Evolutionary conservation across 192 early-diverging fungal species (phyloP).

Genomic region (Gamsiella multidivaricata): DNA sequence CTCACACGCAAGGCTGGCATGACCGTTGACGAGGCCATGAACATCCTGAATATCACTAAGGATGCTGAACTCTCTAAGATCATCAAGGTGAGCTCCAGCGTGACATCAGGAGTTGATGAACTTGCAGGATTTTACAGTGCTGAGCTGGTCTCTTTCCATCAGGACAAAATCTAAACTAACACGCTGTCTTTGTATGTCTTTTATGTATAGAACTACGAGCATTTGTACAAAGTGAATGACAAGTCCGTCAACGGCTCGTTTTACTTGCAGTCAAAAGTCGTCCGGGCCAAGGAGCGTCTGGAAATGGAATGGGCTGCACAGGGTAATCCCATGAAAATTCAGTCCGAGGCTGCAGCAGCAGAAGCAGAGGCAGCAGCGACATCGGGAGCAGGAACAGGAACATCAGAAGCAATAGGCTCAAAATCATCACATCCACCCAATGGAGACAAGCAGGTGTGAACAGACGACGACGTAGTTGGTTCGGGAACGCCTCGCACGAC

Average conservation of each 20-base stretch:
- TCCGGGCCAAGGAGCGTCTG: constrained; percentile 93
- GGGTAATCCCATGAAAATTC: constrained; percentile 53
- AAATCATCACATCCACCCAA: constrained; percentile 10
- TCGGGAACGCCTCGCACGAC: no score
- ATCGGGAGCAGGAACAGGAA: no score
- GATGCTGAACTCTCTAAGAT: constrained; percentile 64
- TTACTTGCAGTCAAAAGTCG: constrained; percentile 94
- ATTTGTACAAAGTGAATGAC: constrained; percentile 90
- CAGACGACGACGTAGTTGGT: neutral
- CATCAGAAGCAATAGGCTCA: constrained; percentile 3
- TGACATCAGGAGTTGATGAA: no score
- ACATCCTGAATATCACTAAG: constrained; percentile 90
- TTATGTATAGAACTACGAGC: constrained; percentile 78
- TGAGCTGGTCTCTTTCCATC: neutral
- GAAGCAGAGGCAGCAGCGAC: constrained; percentile 15
- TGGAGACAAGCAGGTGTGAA: constrained; percentile 23
- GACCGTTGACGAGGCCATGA: constrained; percentile 88
- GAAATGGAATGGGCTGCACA: constrained; percentile 85
- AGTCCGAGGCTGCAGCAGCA: constrained; percentile 12
- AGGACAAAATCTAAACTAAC: constrained; percentile 5
- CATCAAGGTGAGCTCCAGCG: constrained; percentile 52
- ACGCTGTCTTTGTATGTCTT: neutral
- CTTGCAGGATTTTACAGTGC: neutral
- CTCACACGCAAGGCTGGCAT: constrained; percentile 84
- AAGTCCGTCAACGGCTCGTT: constrained; percentile 88